Conservation (phyloP, 176 grass and related monocot species). For the Aegilops umbellulata region DNA sequence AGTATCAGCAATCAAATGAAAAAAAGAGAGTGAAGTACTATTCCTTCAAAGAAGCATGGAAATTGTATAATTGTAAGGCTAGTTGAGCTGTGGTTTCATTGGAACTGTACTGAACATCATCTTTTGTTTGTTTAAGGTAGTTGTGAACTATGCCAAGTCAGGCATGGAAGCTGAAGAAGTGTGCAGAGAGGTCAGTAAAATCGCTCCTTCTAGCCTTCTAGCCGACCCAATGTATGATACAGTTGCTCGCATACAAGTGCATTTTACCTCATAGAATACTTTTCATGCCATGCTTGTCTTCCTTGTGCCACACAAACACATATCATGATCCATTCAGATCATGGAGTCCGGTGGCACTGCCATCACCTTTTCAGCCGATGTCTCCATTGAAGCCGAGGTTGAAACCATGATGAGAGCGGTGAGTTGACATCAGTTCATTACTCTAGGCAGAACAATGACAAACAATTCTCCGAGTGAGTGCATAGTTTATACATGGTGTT, state of each 20-base stretch:
- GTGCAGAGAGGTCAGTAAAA: slow-evolving; percentile 69
- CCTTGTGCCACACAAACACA: neutral
- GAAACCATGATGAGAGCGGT: slow-evolving; percentile 89
- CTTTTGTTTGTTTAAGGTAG: slow-evolving; percentile 41
- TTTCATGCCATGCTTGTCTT: neutral
- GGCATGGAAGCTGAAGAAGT: slow-evolving; percentile 87
- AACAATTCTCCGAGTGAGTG: neutral
- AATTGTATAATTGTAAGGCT: neutral
- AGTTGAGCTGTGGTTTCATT: neutral
- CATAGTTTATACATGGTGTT: neutral
- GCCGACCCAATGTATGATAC: neutral
- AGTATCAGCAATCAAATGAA: neutral
- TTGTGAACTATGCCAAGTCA: slow-evolving; percentile 90
- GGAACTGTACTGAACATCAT: neutral
- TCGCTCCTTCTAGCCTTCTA: neutral
- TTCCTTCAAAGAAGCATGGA: neutral
- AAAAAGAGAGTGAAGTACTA: neutral
- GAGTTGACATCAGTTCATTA: slow-evolving; percentile 26
- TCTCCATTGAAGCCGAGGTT: slow-evolving; percentile 78
- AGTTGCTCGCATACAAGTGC: neutral
- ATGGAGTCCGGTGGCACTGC: slow-evolving; percentile 65
- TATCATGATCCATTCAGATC: slow-evolving; percentile 47
- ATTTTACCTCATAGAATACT: neutral
- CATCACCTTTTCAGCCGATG: slow-evolving; percentile 66
- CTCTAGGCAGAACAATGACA: neutral